These are phyloP conservation scores for Lasiodiplodia sp. DNA, from an alignment of 2,329 filamentous ascomycete species.

Conservation along the genomic window DNA sequence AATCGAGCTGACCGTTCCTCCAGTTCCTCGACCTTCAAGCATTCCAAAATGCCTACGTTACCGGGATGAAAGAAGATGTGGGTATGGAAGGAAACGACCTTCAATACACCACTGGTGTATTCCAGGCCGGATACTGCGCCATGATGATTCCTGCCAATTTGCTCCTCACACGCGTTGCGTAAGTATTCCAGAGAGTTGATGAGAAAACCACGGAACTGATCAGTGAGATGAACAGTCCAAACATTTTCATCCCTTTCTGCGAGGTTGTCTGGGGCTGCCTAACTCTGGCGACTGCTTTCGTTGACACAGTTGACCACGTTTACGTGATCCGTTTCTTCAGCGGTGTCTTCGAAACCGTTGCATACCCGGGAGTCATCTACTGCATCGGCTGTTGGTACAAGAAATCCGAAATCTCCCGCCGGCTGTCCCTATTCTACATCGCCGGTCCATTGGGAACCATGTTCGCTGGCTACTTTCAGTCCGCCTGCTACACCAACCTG, in stretches of 20 bases:
- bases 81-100: slow-evolving; percentile 43
- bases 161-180: not conserved
- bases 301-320: slow-evolving; percentile 3
- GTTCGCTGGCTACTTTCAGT: slow-evolving; percentile 31
- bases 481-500: slow-evolving; percentile 33
- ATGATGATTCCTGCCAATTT: slow-evolving; percentile 18
- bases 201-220: not conserved
- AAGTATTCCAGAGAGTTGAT: not conserved
- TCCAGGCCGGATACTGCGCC: slow-evolving; percentile 16
- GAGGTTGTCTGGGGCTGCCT: slow-evolving; percentile 16
- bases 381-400: slow-evolving; percentile 34
- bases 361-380: slow-evolving; percentile 33
- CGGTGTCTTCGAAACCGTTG: slow-evolving; percentile 24
- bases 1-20: slow-evolving; percentile 56
- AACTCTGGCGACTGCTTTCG: slow-evolving; percentile 8
- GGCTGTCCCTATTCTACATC: slow-evolving; percentile 31
- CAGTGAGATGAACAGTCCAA: not conserved
- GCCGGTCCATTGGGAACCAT: slow-evolving; percentile 29
- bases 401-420: slow-evolving; percentile 31
- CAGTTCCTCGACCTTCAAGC: slow-evolving; percentile 53
- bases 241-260: slow-evolving; percentile 13
- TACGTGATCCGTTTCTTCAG: slow-evolving; percentile 21
- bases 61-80: slow-evolving; percentile 48
- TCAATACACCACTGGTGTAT: slow-evolving; percentile 6
- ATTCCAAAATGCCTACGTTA: slow-evolving; percentile 52